Percentiles rank a stretch among this genome's conserved stretches.
phyloP scores from a whole-genome alignment of 2,329 filamentous ascomycete species.

The Colletotrichum camelliae region DNA sequence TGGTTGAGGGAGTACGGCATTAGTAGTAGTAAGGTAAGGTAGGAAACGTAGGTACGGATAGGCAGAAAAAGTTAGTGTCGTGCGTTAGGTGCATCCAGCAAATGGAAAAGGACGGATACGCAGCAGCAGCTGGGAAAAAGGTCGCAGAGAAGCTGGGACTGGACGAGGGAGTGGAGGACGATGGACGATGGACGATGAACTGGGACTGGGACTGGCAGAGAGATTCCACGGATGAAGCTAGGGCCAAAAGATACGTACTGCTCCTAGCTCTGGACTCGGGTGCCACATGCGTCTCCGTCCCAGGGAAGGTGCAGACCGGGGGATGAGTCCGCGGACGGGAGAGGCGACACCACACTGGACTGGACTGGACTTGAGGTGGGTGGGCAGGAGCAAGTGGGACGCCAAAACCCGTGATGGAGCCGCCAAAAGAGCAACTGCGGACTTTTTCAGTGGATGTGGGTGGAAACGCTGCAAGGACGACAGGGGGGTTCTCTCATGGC shows the following conservation, averaged over 20 bases:
- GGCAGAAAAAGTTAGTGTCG: not conserved
- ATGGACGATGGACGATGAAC: not conserved
- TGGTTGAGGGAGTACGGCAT: not conserved
- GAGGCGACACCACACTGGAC: slow-evolving; percentile 2
- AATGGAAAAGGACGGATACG: not conserved
- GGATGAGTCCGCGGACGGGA: slow-evolving; percentile 4
- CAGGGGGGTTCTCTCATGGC: slow-evolving; percentile 17
- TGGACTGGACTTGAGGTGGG: not conserved
- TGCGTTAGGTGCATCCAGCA: not conserved
- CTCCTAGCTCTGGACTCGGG: not conserved
- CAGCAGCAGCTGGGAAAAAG: not conserved
- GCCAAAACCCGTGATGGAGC: not conserved
- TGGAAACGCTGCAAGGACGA: not conserved
- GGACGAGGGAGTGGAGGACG: not conserved
- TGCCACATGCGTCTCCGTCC: slow-evolving; percentile 13
- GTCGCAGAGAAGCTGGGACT: not conserved
- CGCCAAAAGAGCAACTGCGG: not conserved
- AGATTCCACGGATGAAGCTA: not conserved
- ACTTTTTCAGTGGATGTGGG: slow-evolving; percentile 15
- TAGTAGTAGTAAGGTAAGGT: not conserved
- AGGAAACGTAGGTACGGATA: not conserved
- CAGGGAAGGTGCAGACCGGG: not conserved
- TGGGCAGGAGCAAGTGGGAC: slow-evolving; percentile 1
- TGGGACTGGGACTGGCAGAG: not conserved
- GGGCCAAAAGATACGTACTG: not conserved